Evolutionary conservation across 140 eudicot species (phyloP).

Genomic region (Oenanthe javanica): DNA sequence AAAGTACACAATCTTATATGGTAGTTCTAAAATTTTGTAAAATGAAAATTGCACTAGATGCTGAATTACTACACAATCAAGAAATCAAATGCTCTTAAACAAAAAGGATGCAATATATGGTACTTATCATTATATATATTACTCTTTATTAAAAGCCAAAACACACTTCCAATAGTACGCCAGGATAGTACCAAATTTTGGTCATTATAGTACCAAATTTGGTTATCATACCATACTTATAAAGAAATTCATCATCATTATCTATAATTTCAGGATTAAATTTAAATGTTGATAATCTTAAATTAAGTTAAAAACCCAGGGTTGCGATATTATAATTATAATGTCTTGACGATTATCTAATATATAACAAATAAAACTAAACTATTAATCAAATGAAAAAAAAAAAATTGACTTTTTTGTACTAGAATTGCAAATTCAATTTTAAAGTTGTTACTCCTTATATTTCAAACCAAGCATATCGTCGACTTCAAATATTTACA

Average conservation of each 20-base stretch:
- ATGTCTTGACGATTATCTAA: background rate
- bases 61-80: background rate
- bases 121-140: background rate
- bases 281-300: background rate
- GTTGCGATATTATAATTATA: background rate
- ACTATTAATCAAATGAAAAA: background rate
- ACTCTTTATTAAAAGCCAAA: background rate
- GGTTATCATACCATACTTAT: background rate
- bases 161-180: background rate
- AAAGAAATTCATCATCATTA: background rate
- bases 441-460: background rate
- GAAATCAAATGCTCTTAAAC: background rate
- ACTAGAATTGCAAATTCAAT: background rate
- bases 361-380: background rate
- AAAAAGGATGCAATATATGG: background rate
- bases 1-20: background rate
- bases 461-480: background rate
- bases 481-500: background rate
- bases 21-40: background rate
- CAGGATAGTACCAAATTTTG: background rate
- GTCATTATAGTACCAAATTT: background rate
- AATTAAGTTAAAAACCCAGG: background rate
- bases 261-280: background rate
- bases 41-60: conserved; percentile 1
- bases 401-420: background rate